Evolutionary conservation across 2,329 filamentous ascomycete species (phyloP), one percentile per base, ranked within the genome.

Genomic region (Trichoderma asperellum): DNA sequence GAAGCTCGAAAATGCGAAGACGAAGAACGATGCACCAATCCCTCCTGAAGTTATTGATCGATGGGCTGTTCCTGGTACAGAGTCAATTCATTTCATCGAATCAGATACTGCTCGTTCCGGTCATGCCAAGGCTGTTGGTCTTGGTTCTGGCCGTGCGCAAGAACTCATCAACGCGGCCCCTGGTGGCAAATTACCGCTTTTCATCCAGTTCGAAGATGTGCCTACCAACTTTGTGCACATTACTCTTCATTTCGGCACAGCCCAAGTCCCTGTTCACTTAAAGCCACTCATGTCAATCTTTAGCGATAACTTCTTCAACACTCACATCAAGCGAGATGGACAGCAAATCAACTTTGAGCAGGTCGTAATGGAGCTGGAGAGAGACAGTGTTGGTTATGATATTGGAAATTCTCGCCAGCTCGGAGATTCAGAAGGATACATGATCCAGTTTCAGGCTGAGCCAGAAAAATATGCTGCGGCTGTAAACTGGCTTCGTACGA

Each of bases 191-290:
- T 78, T 90, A n/a, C 91, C 93, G 0, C 83, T 98, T 2, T 99
- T 97, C 80, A 86, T 99, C n/a, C 95, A 99, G 80, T 99, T 96
- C 73, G 96, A 99, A 80, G 91, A 97, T 76, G 94, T 98, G 16
- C 91, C 91, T 2, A 96, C 93, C 70, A 97, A 93, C 76, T 99
- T 99, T 78, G 93, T 97, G 7, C 91, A 95, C 74, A 86, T 98
- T 69, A 91, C 89, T 59, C 81, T 98, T 27, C 88, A 96, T 68
- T 84, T 98, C 61, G 93, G 93, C 64, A 97, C 94, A 0, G 87
- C 89, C 2, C 84, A 88, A 37, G 84, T 97, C 1, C 93, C 94
- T 0, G 86, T 91, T n/a, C 88, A 94, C 72, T 86, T 95, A 70
- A 94, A 95, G 77, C 96, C 96, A 4, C 81, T 99, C 27, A 84